Conservation (phyloP, 306 rosid genomes). For the Urtica urens region DNA sequence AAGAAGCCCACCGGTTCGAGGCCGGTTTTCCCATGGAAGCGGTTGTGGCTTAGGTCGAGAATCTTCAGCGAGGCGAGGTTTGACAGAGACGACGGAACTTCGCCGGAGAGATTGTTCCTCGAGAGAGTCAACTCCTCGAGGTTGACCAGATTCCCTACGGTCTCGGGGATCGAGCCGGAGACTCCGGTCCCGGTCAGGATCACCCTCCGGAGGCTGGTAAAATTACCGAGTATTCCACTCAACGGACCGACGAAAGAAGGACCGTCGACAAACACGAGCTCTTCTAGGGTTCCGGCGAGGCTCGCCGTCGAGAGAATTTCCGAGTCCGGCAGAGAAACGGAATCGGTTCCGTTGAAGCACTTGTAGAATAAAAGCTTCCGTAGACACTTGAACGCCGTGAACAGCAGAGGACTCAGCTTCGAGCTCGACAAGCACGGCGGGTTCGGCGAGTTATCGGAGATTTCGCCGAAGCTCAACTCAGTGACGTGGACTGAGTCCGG, state of each 20-base stretch:
- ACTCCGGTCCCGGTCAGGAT: constrained; percentile 53
- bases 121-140: constrained; percentile 68
- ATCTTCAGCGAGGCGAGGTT: constrained; percentile 29
- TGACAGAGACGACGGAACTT: constrained; percentile 25
- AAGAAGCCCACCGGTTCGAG: constrained; percentile 12
- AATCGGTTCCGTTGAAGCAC: constrained; percentile 39
- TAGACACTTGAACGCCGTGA: constrained; percentile 45
- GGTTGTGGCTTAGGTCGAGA: constrained; percentile 55
- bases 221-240: constrained; percentile 22
- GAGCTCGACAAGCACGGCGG: constrained; percentile 57
- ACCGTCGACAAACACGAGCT: constrained; percentile 60
- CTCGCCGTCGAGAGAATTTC: constrained; percentile 9
- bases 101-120: constrained; percentile 37
- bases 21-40: constrained; percentile 26
- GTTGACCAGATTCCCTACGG: constrained; percentile 10
- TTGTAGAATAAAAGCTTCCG: constrained; percentile 69
- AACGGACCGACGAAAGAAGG: constrained; percentile 40
- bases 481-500: constrained; percentile 31
- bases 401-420: constrained; percentile 40
- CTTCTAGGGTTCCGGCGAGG: constrained; percentile 30
- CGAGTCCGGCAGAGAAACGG: constrained; percentile 12
- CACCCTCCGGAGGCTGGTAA: constrained; percentile 34
- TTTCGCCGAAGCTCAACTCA: constrained; percentile 59
- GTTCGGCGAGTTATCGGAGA: constrained; percentile 57
- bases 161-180: constrained; percentile 27